phyloP scores from a whole-genome alignment of 164 flowering plant species.

The Sextonia rubra region DNA sequence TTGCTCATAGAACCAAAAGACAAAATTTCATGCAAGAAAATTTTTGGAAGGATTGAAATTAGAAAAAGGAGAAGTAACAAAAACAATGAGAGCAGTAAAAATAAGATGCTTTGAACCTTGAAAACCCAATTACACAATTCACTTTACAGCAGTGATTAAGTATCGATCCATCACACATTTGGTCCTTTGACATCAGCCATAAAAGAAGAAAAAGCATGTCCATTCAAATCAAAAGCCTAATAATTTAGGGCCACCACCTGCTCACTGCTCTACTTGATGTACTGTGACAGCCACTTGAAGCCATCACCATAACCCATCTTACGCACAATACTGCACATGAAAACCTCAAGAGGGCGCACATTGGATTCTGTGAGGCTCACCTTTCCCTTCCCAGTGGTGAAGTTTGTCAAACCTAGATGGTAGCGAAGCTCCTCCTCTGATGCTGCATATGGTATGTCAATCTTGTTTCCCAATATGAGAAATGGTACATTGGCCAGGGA shows the following conservation, averaged over 20 bases:
- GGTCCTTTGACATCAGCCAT: not conserved
- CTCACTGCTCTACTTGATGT: slow-evolving; percentile 33
- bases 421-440: slow-evolving; percentile 64
- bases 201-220: not conserved
- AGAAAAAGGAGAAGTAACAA: too few relatives aligned
- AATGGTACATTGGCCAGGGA: slow-evolving; percentile 54
- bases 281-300: slow-evolving; percentile 65
- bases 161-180: not conserved
- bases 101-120: not conserved
- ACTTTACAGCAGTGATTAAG: not conserved
- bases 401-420: slow-evolving; percentile 51
- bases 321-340: slow-evolving; percentile 70
- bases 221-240: not conserved
- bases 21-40: too few relatives aligned
- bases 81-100: too few relatives aligned
- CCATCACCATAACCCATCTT: slow-evolving; percentile 58
- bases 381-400: slow-evolving; percentile 68
- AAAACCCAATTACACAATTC: not conserved
- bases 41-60: too few relatives aligned
- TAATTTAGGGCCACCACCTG: not conserved
- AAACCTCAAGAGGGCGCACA: slow-evolving; percentile 56
- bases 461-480: slow-evolving; percentile 67
- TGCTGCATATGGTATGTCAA: slow-evolving; percentile 64
- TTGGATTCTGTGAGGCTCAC: slow-evolving; percentile 42
- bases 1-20: too few relatives aligned